Percentiles rank a stretch among this genome's conserved stretches.
phyloP scores from a whole-genome alignment of 2,329 filamentous ascomycete species.

The Gnomoniopsis smithogilvyi region DNA sequence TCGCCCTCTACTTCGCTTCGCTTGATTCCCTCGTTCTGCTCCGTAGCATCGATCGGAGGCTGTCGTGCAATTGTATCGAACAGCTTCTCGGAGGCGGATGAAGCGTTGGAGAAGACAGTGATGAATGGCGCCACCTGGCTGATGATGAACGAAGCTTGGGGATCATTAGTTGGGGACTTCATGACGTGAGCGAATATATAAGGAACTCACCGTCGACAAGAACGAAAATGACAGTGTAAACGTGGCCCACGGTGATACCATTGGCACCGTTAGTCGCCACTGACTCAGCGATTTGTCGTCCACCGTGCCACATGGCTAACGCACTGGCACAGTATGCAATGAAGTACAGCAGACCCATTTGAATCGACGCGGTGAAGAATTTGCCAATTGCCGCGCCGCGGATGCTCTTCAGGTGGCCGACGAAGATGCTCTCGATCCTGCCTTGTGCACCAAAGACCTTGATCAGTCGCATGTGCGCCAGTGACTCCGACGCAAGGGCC shows the following conservation, averaged over 20 bases:
- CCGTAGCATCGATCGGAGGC: conserved; percentile 41
- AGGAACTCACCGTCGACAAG: conserved; percentile 38
- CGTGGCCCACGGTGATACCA: conserved; percentile 4
- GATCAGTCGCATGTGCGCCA: conserved; percentile 51
- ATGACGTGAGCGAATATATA: too few species aligned
- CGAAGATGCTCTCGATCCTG: conserved; percentile 49
- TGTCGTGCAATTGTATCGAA: conserved; percentile 53
- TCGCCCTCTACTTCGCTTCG: conserved; percentile 43
- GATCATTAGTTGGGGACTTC: neutral
- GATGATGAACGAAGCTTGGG: conserved; percentile 54
- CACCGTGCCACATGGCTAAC: conserved; percentile 55
- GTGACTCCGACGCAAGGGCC: conserved; percentile 52
- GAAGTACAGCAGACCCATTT: conserved; percentile 52
- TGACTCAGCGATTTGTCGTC: conserved; percentile 33
- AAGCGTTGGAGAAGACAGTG: conserved; percentile 56
- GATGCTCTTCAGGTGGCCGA: conserved; percentile 36
- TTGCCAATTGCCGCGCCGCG: conserved; percentile 43
- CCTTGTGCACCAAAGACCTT: conserved; percentile 52
- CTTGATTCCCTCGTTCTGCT: conserved; percentile 37
- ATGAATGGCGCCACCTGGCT: conserved; percentile 62
- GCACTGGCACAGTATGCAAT: conserved; percentile 54
- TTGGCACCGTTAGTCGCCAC: neutral
- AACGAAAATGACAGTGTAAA: conserved; percentile 49
- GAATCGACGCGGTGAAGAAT: conserved; percentile 41
- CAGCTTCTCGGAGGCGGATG: conserved; percentile 56